Conservation (phyloP, 1,284 basidiomycete genomes). For the Schizophyllum amplum region DNA sequence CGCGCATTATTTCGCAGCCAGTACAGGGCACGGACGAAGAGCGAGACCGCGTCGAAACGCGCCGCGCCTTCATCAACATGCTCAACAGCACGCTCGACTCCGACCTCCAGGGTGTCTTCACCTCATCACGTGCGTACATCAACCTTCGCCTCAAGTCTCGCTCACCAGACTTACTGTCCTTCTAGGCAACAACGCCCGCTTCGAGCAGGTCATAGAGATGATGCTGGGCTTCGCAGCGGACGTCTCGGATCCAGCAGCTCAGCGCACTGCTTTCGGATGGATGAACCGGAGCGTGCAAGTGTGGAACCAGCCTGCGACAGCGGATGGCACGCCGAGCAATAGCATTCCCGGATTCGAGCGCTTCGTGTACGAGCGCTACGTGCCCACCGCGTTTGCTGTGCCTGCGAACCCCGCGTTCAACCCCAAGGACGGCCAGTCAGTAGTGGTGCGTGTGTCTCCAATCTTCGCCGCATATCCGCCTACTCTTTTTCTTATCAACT, state of each 20-base stretch:
- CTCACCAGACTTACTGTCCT: not conserved
- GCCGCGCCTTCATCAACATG: slow-evolving; percentile 84
- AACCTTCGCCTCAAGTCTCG: not conserved
- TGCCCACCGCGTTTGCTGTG: slow-evolving; percentile 81
- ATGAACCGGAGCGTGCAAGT: slow-evolving; percentile 69
- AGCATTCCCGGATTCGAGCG: slow-evolving; percentile 85
- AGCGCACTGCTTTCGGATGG: slow-evolving; percentile 80
- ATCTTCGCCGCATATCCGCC: not conserved
- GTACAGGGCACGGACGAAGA: slow-evolving; percentile 89
- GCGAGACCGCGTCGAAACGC: slow-evolving; percentile 77
- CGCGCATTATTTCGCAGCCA: slow-evolving; percentile 74
- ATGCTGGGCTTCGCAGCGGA: slow-evolving; percentile 77
- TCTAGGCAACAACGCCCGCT: slow-evolving; percentile 72
- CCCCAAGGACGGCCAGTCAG: slow-evolving; percentile 79
- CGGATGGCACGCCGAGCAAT: slow-evolving; percentile 31
- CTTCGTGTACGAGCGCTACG: slow-evolving; percentile 85
- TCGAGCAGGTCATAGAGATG: slow-evolving; percentile 65
- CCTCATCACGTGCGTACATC: slow-evolving; percentile 69
- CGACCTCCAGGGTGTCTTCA: slow-evolving; percentile 79
- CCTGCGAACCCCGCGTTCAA: slow-evolving; percentile 80
- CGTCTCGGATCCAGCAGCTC: slow-evolving; percentile 62
- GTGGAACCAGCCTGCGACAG: slow-evolving; percentile 60
- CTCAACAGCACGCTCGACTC: slow-evolving; percentile 79
- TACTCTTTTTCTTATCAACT: too few species aligned
- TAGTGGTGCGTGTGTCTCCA: slow-evolving; percentile 47